These are phyloP conservation scores for Aciculosporium take DNA, from an alignment of 2,329 filamentous ascomycete genomes.

Conservation along the genomic window DNA sequence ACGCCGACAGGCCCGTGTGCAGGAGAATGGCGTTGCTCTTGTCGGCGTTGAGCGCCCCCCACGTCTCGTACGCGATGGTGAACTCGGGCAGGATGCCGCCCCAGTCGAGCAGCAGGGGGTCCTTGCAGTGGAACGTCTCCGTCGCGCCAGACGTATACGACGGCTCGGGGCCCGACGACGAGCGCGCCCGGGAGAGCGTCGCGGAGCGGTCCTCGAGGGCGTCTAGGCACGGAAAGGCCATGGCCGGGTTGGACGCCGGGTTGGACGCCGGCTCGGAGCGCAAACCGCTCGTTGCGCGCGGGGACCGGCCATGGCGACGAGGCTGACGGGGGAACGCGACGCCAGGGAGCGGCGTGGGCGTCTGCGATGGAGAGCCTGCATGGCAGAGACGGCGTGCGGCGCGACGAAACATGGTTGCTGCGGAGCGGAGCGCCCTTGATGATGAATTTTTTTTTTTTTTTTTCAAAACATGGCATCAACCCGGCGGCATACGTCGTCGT, in stretches of 20 bases:
- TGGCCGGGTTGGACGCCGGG: slow-evolving; percentile 60
- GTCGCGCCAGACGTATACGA: slow-evolving; percentile 88
- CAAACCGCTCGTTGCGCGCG: too few relatives aligned
- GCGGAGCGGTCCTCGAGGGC: slow-evolving; percentile 67
- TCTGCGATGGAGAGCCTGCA: background rate
- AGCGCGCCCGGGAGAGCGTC: slow-evolving; percentile 39
- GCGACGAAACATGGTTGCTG: slow-evolving; percentile 7
- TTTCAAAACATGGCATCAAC: background rate
- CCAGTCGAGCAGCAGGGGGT: slow-evolving; percentile 80
- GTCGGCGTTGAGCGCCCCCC: slow-evolving; percentile 68
- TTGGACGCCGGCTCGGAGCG: slow-evolving; percentile 14
- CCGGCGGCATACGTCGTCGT: too few relatives aligned
- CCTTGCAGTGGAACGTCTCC: slow-evolving; percentile 55
- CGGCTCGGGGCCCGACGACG: slow-evolving; percentile 73
- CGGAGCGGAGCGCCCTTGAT: background rate
- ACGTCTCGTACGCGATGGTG: slow-evolving; percentile 83
- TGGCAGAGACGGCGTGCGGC: slow-evolving; percentile 6
- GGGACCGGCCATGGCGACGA: background rate
- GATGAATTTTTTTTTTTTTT: too few relatives aligned
- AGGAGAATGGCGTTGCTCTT: slow-evolving; percentile 81
- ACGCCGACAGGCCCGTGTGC: slow-evolving; percentile 91
- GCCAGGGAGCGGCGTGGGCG: slow-evolving; percentile 1
- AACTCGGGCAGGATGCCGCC: slow-evolving; percentile 84
- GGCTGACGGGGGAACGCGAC: background rate
- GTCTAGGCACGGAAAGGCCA: slow-evolving; percentile 83